These are phyloP conservation scores for Agarophyton chilense DNA, from an alignment of 23 red algal species.

Conservation along the genomic window DNA sequence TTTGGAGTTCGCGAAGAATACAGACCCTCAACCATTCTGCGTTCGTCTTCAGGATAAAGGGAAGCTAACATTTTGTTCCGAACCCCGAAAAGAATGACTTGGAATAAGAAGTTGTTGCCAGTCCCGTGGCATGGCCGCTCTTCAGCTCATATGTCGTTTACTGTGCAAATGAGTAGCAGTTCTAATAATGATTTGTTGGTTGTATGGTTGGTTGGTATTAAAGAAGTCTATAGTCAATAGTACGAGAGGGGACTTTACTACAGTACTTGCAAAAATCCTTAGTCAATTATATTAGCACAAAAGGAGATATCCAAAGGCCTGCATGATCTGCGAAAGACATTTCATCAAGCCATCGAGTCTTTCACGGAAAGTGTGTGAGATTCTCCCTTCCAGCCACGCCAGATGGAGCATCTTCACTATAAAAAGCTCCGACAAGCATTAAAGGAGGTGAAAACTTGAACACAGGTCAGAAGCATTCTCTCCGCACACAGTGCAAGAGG, in stretches of 20 bases:
- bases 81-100: too few species aligned
- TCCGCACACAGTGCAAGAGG: background rate
- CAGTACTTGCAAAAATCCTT: background rate
- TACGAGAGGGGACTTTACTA: conserved; percentile 7
- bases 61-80: too few species aligned
- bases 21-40: too few species aligned
- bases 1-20: too few species aligned
- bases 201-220: conserved; percentile 7
- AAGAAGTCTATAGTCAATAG: background rate
- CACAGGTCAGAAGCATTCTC: background rate
- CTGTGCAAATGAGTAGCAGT: conserved; percentile 20
- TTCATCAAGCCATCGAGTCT: background rate
- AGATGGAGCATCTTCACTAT: background rate
- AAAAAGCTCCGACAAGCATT: background rate
- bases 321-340: background rate
- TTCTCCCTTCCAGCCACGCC: background rate
- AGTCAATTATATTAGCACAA: background rate
- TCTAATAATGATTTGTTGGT: background rate
- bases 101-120: background rate
- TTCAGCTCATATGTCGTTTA: conserved; percentile 15
- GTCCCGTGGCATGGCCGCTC: background rate
- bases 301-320: background rate
- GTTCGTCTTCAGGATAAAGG: too few species aligned
- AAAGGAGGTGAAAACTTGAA: background rate
- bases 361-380: background rate